Evolutionary conservation across 768 basidiomycete genomes (phyloP), one percentile per base, ranked within the genome.

Genomic region (Boletus sensibilis): DNA sequence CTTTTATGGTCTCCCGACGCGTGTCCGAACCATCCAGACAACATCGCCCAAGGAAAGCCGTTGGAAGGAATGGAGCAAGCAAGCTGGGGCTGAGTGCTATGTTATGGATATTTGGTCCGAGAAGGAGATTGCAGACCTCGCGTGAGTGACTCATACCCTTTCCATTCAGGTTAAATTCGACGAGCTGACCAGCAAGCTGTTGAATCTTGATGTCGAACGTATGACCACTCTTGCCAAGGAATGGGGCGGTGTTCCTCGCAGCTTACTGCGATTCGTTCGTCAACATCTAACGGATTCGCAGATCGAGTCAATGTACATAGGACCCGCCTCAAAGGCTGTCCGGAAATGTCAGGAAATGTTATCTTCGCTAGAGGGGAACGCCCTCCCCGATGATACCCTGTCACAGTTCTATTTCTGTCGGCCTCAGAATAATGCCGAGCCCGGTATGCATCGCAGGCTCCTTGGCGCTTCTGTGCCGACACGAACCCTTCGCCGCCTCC

Each of bases 31-130:
- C 7, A 44, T 57, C 29, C 56, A 57, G 20, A 12, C 29, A 4
- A 53, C 52, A 2, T 25, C 21, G 2, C 57, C 47, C 5, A 8
- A 43, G 16, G 7, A 9, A 3, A 1, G 10, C 1, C 33, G 18
- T 20, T 51, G 50, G 37, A 33, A 40, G 11, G 34, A 31, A 14
- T 56, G 55, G 55, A 56, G 37, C n/a, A 45, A 50, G 16, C 31
- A 47, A 4, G 2, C 3, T 14, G 27, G 31, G 0, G 39, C 46
- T 2, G 0, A 4, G 4, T 13, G 33, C 20, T 53, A 43, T 5
- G 25, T 53, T 1, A 57, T 54, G 57, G 31, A 54, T 18, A 20
- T 58, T 20, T 58, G 53, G 53, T 31, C 33, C 2, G n/a, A 41
- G 16, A 1, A 48, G 3, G 58, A 56, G n/a, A 18, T 56, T 9